Evolutionary conservation across 2,329 filamentous ascomycete species (phyloP), one percentile per base, ranked within the genome.

Genomic region (Alternaria solani): DNA sequence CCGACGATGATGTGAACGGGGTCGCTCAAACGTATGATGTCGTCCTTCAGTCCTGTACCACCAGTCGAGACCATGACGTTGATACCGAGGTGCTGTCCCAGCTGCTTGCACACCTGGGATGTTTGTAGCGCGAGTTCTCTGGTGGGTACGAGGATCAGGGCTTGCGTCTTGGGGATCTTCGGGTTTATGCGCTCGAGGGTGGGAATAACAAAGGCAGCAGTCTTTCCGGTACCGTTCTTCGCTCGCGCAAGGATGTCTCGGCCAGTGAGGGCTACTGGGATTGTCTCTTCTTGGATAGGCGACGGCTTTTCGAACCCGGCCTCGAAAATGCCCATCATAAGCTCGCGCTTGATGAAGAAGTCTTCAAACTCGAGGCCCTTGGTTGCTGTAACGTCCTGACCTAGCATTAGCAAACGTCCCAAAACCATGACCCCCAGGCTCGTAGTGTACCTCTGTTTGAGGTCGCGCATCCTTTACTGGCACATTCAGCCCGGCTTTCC

Each of bases 61-160:
- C 95, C 95, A 25, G 96, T 99, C 48, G 94, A 97, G 69, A 99
- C 96, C 96, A 99, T 99, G 75, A 99, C 94, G 75, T 99, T 98
- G 81, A 99, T 87, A 58, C 93, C 93, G 41, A 99, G 89, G 77
- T 99, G 94, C 82, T 99, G 98, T 65, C 96, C 96, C 47, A 99
- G 87, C 12, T 91, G 97, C 85, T 98, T 99, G 88, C 95, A 99
- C 69, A 99, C 95, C 81, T 99, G 95, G 51, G 96, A 99, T 62
- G 95, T 99, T 81, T 99, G 95, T 81, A 99, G 90, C 56, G 96
- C 96, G 71, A 99, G 86, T 83, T 99, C 95, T 87, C 95, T 87
- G 65, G 95, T 99, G 36, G 95, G 96, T 44, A 99, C 95, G 58
- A 99, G 88, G 72, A 99, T 96, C 64, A 99, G 87, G 71, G 93